Evolutionary conservation across 345 rosid species (phyloP).

Genomic region (Psidium guajava): DNA sequence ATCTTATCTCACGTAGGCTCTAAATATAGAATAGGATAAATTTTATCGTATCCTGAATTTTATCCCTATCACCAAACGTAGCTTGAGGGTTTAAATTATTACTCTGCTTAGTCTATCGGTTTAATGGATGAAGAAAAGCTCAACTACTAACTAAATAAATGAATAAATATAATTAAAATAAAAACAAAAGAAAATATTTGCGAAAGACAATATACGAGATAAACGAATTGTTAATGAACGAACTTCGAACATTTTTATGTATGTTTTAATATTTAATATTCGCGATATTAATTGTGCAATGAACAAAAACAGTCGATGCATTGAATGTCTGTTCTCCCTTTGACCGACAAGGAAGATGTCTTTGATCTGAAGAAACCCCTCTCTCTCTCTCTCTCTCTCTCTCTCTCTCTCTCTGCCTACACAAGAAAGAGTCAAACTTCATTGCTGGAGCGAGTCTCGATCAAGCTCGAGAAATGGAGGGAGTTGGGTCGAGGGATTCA

Average conservation of each 20-base stretch:
- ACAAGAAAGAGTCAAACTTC: neutral
- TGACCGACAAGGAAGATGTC: neutral
- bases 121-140: neutral
- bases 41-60: too few species aligned
- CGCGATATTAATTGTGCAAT: too few species aligned
- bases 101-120: neutral
- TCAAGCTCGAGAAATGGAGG: neutral
- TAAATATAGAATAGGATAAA: too few species aligned
- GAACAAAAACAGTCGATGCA: too few species aligned
- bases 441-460: neutral
- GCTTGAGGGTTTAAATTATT: neutral
- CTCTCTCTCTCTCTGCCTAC: neutral
- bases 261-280: too few species aligned
- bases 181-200: neutral
- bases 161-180: neutral
- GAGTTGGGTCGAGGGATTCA: neutral
- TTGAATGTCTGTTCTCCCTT: neutral
- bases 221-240: neutral
- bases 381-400: neutral
- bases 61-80: too few species aligned
- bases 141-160: neutral
- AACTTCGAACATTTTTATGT: too few species aligned
- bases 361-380: neutral
- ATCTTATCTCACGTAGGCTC: too few species aligned
- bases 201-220: neutral